Evolutionary conservation across 1,284 basidiomycete genomes (phyloP).

Genomic region (Cutaneotrichosporon sp.): DNA sequence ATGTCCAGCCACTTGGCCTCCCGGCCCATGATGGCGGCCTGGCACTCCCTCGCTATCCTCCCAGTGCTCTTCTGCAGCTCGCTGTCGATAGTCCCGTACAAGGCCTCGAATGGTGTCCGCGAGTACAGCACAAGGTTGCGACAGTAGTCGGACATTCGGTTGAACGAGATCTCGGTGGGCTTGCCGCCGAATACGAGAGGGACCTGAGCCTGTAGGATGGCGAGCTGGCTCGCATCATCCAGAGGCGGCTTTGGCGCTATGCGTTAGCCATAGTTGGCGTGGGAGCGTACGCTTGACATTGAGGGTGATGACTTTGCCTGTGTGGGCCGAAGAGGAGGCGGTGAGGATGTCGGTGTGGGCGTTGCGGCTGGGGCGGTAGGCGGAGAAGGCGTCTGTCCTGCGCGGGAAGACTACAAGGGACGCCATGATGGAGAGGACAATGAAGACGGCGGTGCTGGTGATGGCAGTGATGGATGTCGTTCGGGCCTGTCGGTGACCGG

Average conservation of each 20-base stretch:
- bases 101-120: slow-evolving; percentile 1
- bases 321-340: neutral
- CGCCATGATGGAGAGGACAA: slow-evolving; percentile 21
- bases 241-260: neutral
- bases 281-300: slow-evolving; percentile 24
- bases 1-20: slow-evolving; percentile 36
- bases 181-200: slow-evolving; percentile 31
- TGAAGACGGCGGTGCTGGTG: neutral
- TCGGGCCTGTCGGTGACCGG: neutral
- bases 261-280: neutral
- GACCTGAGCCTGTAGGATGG: slow-evolving; percentile 15
- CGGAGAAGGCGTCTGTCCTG: slow-evolving; percentile 34
- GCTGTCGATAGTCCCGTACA: slow-evolving; percentile 30
- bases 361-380: slow-evolving; percentile 40
- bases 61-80: slow-evolving; percentile 29
- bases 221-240: neutral
- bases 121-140: slow-evolving; percentile 29
- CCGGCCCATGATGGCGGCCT: slow-evolving; percentile 32
- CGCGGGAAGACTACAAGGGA: slow-evolving; percentile 33
- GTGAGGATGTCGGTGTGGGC: slow-evolving; percentile 43
- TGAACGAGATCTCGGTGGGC: slow-evolving; percentile 31
- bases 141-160: slow-evolving; percentile 32
- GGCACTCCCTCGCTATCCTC: slow-evolving; percentile 31
- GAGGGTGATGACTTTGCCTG: slow-evolving; percentile 27
- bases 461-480: neutral